A percentile compares a stretch with the other conserved stretches of the same genome.
These are phyloP conservation scores for Anethum foeniculum DNA, from an alignment of 140 eudicot genomes.

Conservation along the genomic window DNA sequence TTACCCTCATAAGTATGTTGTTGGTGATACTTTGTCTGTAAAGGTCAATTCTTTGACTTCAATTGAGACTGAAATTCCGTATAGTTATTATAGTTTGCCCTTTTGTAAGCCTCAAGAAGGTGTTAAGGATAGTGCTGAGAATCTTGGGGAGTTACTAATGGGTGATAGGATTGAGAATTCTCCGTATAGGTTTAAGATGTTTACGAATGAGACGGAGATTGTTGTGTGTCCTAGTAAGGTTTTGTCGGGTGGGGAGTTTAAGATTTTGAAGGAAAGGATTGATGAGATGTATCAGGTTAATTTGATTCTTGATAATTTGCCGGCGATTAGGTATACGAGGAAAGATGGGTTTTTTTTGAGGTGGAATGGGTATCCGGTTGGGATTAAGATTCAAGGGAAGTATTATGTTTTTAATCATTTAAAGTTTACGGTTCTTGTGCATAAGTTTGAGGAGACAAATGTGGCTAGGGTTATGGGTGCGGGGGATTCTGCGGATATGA, in stretches of 20 bases:
- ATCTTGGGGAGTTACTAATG: conserved; percentile 9
- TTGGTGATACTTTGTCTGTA: conserved; percentile 49
- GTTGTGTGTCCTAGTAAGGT: background rate
- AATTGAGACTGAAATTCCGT: conserved; percentile 6
- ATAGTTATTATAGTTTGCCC: conserved; percentile 10
- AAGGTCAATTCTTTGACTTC: conserved; percentile 19
- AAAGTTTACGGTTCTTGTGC: conserved; percentile 14
- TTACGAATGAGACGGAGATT: background rate
- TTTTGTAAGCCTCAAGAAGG: conserved; percentile 13
- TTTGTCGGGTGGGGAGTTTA: conserved; percentile 7
- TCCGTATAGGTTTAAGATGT: conserved; percentile 12
- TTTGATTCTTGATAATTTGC: conserved; percentile 12
- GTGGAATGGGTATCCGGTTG: conserved; percentile 12
- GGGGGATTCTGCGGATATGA: conserved; percentile 10
- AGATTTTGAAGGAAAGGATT: conserved; percentile 1
- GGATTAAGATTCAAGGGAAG: conserved; percentile 9
- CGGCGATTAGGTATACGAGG: conserved; percentile 1
- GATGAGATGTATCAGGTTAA: conserved; percentile 14
- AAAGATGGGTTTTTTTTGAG: background rate
- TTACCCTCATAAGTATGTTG: conserved; percentile 54
- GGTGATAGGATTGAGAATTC: conserved; percentile 13
- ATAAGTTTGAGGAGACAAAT: conserved; percentile 11
- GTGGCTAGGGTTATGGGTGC: conserved; percentile 9
- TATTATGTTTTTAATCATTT: conserved; percentile 11
- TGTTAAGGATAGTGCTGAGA: conserved; percentile 11